Base-by-base conservation (phyloP, 1,284 basidiomycete genomes). In the Pseudozyma tsukubaensis region DNA sequence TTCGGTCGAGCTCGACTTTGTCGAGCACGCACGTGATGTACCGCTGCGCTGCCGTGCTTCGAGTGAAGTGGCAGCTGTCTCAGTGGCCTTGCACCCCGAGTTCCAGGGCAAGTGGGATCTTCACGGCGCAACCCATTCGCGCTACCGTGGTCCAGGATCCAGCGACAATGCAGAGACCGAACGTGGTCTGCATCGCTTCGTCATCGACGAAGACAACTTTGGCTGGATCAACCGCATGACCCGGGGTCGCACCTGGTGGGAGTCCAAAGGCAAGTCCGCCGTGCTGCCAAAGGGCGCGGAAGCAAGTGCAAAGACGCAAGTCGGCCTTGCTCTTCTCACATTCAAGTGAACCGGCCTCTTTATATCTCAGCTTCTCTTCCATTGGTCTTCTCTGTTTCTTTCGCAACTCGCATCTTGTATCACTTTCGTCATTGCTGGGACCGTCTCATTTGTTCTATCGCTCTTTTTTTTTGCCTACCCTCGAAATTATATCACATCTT, bases 31-130 rank as follows among this genome's bases (percentile, higher is more conserved):
- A 36, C 37, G 62, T 1, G 58, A 59, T 14, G 72, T 79, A n/a
- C 54, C 72, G 18, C 61, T 80, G 19, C 50, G 54, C 16, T 72
- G 75, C n/a, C 57, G 36, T 18, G 79, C 61, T 1, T 51, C 59
- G 44, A 70, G 63, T 42, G 60, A 66, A 40, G 57, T 66, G 1
- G 78, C 69, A 13, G 34, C 49, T 7, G 72, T 74, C 5, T 54
- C 64, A 5, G 70, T 79, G 21, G 32, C 53, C 0, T 43, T 73
- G 36, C 66, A 66, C 44, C 53, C 67, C 21, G 65, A 64, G 35
- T 79, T 65, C 36, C 64, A 79, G 50, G 77, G 77, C n/a, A 44
- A 45, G 19, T 64, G 72, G 66, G 59, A 70, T 44, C 53, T 76
- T 19, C 51, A 60, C 7, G 77, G 77, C 29, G 64, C 73, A 4